These are phyloP conservation scores for Malus fusca DNA, from an alignment of 306 rosid species.

Conservation along the genomic window DNA sequence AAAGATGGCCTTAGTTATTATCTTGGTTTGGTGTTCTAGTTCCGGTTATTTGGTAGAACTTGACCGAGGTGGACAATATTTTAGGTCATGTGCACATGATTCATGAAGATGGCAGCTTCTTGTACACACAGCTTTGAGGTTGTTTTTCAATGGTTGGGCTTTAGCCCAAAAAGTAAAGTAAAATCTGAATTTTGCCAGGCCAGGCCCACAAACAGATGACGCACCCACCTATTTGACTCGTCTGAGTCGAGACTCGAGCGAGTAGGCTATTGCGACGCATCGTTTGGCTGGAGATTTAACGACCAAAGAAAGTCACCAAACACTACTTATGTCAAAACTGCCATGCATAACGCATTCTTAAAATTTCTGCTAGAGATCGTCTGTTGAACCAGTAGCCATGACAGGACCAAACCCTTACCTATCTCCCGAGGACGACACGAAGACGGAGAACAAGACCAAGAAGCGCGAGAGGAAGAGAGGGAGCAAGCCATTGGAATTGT, in stretches of 20 bases:
- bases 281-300: not conserved
- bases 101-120: not conserved
- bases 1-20: too few relatives aligned
- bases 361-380: not conserved
- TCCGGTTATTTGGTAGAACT: not conserved
- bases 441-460: constrained; percentile 1
- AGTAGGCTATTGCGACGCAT: too few relatives aligned
- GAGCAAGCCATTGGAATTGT: constrained; percentile 16
- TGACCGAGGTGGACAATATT: too few relatives aligned
- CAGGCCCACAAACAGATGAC: too few relatives aligned
- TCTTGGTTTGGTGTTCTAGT: too few relatives aligned
- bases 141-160: not conserved
- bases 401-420: constrained; percentile 10
- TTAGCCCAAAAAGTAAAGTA: not conserved
- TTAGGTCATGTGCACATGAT: not conserved
- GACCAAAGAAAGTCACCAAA: not conserved
- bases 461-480: constrained; percentile 54
- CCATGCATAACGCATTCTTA: not conserved
- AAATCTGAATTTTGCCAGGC: too few relatives aligned
- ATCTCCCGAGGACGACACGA: constrained; percentile 15
- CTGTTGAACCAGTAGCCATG: constrained; percentile 27
- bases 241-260: too few relatives aligned
- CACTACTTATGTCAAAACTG: not conserved
- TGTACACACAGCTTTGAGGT: too few relatives aligned
- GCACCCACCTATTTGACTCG: too few relatives aligned